Evolutionary conservation across 176 grass and related monocot genomes (phyloP), one percentile per base, ranked within the genome.

Genomic region (Thalia dealbata): DNA sequence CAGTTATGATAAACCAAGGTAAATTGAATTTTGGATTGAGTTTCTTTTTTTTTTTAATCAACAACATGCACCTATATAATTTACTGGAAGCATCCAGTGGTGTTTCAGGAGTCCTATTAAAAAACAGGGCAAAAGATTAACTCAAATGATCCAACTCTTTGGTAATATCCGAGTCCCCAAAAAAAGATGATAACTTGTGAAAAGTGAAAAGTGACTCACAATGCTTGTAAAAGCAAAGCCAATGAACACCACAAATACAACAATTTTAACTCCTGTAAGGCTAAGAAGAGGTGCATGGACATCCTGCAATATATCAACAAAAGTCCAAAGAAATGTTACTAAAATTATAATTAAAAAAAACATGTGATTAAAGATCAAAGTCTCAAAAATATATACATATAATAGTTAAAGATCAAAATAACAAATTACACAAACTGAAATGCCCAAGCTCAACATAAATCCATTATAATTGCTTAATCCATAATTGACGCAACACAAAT

Each of bases 161-260:
- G 11, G 21, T 7, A 64, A 9, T 58, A 22, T 8, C 10, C 11
- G 14, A 67, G 27, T n/a, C 6, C 35, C 18, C 27, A 52, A 23
- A 16, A 23, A 71, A 6, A 46, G 21, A 72, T 27, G 1, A 10
- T 8, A 24, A 50, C 14, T 18, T 59, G 41, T 26, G 63, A 28
- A 14, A 52, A 74, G n/a, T 75, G 78, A 38, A 77, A 46, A 71
- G 55, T 28, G 50, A 85, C 89, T 93, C 81, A 99, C 95, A 79
- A 93, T 88, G 89, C 95, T 91, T 74, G 73, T 65, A 80, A 99
- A 93, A 80, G 89, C 67, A 81, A 99, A 93, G 73, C 95, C 95
- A 61, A 82, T 71, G 86, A 99, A 99, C 72, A 86, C 70, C 52
- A 63, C 78, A 77, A 99, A 74, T 75, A 99, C 81, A 44, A 91